A percentile compares a stretch with the other conserved stretches of the same genome.
phyloP scores from a whole-genome alignment of 1,284 basidiomycete species.

The Cutaneotrichosporon cutaneum region DNA sequence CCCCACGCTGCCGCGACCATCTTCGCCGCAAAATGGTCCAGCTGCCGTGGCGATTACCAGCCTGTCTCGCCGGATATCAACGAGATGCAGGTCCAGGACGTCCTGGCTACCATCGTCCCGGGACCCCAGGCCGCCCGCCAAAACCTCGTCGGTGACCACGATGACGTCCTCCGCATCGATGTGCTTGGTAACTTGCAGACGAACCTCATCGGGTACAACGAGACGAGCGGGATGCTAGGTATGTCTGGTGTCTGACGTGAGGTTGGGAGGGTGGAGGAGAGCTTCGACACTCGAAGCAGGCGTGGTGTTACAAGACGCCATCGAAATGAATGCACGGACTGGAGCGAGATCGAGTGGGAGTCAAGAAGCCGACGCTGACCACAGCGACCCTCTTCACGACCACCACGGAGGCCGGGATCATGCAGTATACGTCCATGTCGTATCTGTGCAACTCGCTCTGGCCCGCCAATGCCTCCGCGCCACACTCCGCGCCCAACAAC shows the following conservation, averaged over 20 bases:
- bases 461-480: slow-evolving; percentile 62
- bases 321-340: not conserved
- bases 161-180: slow-evolving; percentile 48
- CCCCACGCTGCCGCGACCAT: slow-evolving; percentile 26
- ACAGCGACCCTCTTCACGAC: slow-evolving; percentile 81
- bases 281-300: not conserved
- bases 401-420: slow-evolving; percentile 73
- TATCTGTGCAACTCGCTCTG: slow-evolving; percentile 73
- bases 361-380: slow-evolving; percentile 12
- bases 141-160: slow-evolving; percentile 39
- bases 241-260: slow-evolving; percentile 31
- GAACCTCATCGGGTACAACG: slow-evolving; percentile 62
- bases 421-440: slow-evolving; percentile 66
- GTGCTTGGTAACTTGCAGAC: slow-evolving; percentile 48
- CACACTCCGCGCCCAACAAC: slow-evolving; percentile 53
- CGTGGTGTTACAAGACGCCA: not conserved
- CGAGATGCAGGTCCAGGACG: slow-evolving; percentile 60
- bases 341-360: not conserved
- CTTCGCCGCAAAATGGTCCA: slow-evolving; percentile 32
- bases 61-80: slow-evolving; percentile 24
- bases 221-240: slow-evolving; percentile 66
- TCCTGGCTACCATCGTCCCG: slow-evolving; percentile 70
- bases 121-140: slow-evolving; percentile 45
- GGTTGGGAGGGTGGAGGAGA: no score
- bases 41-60: slow-evolving; percentile 31